Conservation (phyloP, 371 early-diverging fungal genomes). For the Rhizomucor pusillus region DNA sequence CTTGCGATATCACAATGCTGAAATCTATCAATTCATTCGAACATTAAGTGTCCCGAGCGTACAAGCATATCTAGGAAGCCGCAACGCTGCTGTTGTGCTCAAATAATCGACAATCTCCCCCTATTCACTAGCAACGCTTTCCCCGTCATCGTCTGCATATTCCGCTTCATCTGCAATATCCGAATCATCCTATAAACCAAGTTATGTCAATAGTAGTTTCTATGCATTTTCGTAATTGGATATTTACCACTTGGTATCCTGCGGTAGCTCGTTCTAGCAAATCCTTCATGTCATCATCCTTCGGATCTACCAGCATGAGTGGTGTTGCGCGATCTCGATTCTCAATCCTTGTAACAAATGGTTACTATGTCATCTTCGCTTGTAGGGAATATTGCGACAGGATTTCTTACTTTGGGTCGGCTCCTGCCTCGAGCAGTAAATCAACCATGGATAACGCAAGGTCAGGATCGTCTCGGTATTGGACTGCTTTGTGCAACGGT, state of each 20-base stretch:
- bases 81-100: conserved; percentile 82
- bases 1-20: conserved; percentile 78
- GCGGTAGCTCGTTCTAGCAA: conserved; percentile 16
- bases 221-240: neutral
- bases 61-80: conserved; percentile 77
- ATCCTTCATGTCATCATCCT: conserved; percentile 18
- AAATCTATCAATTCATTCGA: conserved; percentile 79
- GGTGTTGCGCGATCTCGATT: conserved; percentile 12
- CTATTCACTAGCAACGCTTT: no score
- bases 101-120: conserved; percentile 18
- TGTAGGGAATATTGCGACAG: neutral
- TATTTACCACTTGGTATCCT: conserved; percentile 16
- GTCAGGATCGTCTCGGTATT: conserved; percentile 49
- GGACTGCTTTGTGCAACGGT: conserved; percentile 64
- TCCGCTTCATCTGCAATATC: conserved; percentile 14
- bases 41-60: conserved; percentile 70
- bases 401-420: conserved; percentile 44
- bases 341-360: conserved; percentile 5
- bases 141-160: conserved; percentile 6
- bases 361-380: neutral
- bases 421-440: conserved; percentile 50
- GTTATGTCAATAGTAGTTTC: neutral
- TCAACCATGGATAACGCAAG: conserved; percentile 54
- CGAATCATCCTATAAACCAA: conserved; percentile 9
- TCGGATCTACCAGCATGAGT: conserved; percentile 10